Evolutionary conservation across 306 rosid genomes (phyloP).

Genomic region (Aeschynomene evenia): DNA sequence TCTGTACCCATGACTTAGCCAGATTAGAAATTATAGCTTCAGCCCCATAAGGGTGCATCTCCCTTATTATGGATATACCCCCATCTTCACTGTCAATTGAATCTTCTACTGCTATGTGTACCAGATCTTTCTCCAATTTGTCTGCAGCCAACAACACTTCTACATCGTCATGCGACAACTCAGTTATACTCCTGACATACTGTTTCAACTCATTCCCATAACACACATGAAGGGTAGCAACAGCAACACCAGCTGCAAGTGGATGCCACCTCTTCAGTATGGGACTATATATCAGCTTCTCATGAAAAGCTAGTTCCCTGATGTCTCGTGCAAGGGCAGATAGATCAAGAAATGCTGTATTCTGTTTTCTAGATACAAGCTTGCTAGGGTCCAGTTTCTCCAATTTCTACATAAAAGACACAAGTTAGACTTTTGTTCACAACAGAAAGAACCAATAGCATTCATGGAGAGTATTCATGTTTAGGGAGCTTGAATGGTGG

Average conservation of each 20-base stretch:
- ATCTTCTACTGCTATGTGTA: constrained; percentile 84
- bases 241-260: constrained; percentile 69
- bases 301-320: constrained; percentile 59
- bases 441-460: not conserved
- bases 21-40: constrained; percentile 58
- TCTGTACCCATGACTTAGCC: constrained; percentile 69
- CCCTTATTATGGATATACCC: constrained; percentile 74
- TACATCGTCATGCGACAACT: constrained; percentile 62
- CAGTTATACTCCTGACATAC: constrained; percentile 48
- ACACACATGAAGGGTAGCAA: constrained; percentile 76
- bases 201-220: constrained; percentile 74
- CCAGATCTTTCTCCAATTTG: constrained; percentile 84
- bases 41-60: constrained; percentile 89
- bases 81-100: constrained; percentile 86
- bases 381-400: constrained; percentile 50
- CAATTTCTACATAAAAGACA: constrained; percentile 51
- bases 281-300: constrained; percentile 75
- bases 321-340: constrained; percentile 59
- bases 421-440: not conserved
- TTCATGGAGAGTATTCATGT: not conserved
- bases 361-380: constrained; percentile 45
- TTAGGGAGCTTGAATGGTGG: constrained; percentile 15
- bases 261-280: constrained; percentile 79
- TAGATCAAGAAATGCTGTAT: constrained; percentile 41
- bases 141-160: constrained; percentile 75